Evolutionary conservation across 1,284 basidiomycete species (phyloP), one percentile per base, ranked within the genome.

Genomic region (Cerrena zonata): DNA sequence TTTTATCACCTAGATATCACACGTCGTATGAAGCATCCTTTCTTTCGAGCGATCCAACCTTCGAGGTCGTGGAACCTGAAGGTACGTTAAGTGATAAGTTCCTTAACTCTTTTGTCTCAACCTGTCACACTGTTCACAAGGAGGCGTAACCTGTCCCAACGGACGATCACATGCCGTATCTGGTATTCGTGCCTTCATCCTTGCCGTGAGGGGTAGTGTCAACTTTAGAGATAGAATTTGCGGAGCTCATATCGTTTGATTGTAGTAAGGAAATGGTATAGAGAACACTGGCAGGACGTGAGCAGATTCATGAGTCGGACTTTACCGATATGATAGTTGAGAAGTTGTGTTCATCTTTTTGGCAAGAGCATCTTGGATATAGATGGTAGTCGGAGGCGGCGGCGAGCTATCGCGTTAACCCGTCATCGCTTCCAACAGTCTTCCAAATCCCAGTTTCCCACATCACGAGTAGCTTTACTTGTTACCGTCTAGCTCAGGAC

Each of bases 61-160:
- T 57, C 11, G 63, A 59, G 0, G 65, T 65, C 12, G 66, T 68
- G 3, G 64, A 61, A 2, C 73, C 64, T 1, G 74, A 68, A 0
- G 71, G 61, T 1, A 76, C 70, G 30, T 78, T 69, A 4, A 88
- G 61, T 40, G 74, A 67, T 24, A 79, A 53, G 22, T 71, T 71
- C 19, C 80, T 72, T 1, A 89, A 65, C 53, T 84, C 68, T 62
- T 80, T 85, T 3, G 79, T 65, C 63, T 85, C 84, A 34, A 89
- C 65, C 87, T 89, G 44, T 87, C 86, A 54, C 86, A 85, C 2
- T 73, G 71, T 2, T 75, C 78, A 3, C 62, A 63, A 22, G 71
- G 67, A 52, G 73, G 65, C 47, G 76, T 71, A 15, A 79, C 59
- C 11, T 74, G 63, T 11, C 75, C 79, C 1, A 64, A 49, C 18